A percentile compares a stretch with the other conserved stretches of the same genome.
Conservation (phyloP, 1,139 yeast genomes). For the Blastobotrys serpentis region DNA sequence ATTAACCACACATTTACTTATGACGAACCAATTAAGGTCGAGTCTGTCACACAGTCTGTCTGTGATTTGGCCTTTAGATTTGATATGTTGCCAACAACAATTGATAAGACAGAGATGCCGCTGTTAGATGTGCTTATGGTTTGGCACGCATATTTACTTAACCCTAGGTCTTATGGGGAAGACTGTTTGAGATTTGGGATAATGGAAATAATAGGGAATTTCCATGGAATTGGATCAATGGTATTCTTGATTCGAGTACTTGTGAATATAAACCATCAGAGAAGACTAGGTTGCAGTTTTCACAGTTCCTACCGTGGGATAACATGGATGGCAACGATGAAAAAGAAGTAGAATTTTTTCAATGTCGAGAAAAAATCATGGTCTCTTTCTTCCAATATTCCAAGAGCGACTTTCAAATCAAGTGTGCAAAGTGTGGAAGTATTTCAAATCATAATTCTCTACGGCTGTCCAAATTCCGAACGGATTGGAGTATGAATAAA, state of each 20-base stretch:
- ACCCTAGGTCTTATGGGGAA: conserved; percentile 34
- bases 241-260: conserved; percentile 33
- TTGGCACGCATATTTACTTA: conserved; percentile 1
- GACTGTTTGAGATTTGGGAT: conserved; percentile 36
- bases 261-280: conserved; percentile 31
- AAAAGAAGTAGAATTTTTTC: conserved; percentile 14
- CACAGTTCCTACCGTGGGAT: conserved; percentile 17
- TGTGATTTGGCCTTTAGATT: conserved; percentile 96
- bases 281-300: conserved; percentile 9
- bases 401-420: conserved; percentile 6
- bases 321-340: conserved; percentile 14
- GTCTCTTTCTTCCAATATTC: background rate
- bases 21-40: conserved; percentile 52
- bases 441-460: conserved; percentile 12
- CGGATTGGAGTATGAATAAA: conserved; percentile 10
- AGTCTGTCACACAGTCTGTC: conserved; percentile 84
- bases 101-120: background rate
- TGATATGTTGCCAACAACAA: no score
- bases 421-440: conserved; percentile 11
- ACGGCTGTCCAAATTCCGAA: conserved; percentile 18
- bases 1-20: conserved; percentile 82
- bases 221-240: conserved; percentile 34
- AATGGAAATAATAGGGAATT: conserved; percentile 30
- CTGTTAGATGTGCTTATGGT: conserved; percentile 4
- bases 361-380: background rate